These are phyloP conservation scores for Vanrija pseudolonga DNA, from an alignment of 1,284 basidiomycete genomes.

Conservation along the genomic window DNA sequence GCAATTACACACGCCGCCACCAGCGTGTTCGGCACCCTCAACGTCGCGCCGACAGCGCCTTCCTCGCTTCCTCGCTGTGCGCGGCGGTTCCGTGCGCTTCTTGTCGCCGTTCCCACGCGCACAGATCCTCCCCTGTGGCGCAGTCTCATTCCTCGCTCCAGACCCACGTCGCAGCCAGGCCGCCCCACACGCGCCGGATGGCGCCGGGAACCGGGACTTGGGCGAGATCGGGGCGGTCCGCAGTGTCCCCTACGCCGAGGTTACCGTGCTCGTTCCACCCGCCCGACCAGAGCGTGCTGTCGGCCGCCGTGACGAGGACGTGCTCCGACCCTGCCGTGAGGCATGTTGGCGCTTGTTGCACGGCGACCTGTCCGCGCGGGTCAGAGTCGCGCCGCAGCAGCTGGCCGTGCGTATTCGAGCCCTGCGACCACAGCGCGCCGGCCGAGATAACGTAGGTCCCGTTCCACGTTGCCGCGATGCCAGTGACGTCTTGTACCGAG, in stretches of 20 bases:
- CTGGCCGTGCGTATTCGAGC: slow-evolving; percentile 67
- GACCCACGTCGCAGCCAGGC: slow-evolving; percentile 34
- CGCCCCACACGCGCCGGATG: slow-evolving; percentile 27
- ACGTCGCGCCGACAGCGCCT: no score
- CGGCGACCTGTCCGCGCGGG: slow-evolving; percentile 2
- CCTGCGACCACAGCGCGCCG: slow-evolving; percentile 55
- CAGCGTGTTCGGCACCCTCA: no score
- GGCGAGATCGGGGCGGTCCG: slow-evolving; percentile 53
- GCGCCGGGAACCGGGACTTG: slow-evolving; percentile 13
- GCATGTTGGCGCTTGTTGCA: not conserved
- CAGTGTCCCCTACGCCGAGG: slow-evolving; percentile 62
- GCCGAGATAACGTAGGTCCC: slow-evolving; percentile 61
- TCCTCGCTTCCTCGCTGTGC: no score
- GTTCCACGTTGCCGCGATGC: slow-evolving; percentile 72
- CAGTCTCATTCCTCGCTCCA: slow-evolving; percentile 13
- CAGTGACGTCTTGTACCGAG: slow-evolving; percentile 22
- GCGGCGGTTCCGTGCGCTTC: no score
- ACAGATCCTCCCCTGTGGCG: no score
- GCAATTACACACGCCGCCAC: no score
- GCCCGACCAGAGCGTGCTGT: slow-evolving; percentile 65
- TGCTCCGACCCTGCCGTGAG: slow-evolving; percentile 77
- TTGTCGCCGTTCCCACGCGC: no score
- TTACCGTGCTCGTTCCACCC: slow-evolving; percentile 98
- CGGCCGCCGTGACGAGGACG: slow-evolving; percentile 52
- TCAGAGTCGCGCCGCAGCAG: slow-evolving; percentile 44